Conservation (phyloP, 495 filamentous ascomycete species). For the Daldinia decipiens region DNA sequence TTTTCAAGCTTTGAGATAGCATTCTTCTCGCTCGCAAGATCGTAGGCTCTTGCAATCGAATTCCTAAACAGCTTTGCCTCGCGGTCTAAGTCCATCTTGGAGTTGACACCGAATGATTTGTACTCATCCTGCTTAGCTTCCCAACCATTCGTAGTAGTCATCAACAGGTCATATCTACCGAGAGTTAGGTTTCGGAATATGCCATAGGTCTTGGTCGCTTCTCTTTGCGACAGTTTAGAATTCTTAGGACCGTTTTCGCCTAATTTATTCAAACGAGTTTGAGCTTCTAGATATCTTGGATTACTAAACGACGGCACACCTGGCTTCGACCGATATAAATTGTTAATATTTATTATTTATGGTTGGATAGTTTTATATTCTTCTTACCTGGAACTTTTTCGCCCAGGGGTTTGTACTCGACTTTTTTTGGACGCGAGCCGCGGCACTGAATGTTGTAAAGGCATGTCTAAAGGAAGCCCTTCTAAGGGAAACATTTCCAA, state of each 20-base stretch:
- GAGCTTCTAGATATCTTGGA: not conserved
- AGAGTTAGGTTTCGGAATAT: conserved; percentile 31
- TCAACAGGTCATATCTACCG: conserved; percentile 20
- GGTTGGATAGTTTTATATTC: not conserved
- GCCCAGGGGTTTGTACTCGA: not conserved
- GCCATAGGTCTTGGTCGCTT: conserved; percentile 26
- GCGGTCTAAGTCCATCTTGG: conserved; percentile 45
- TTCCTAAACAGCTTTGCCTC: conserved; percentile 52
- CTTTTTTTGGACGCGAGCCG: not conserved
- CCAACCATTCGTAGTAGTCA: conserved; percentile 20
- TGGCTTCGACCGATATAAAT: not conserved
- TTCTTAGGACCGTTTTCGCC: not conserved
- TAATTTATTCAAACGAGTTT: not conserved
- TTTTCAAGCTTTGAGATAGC: conserved; percentile 52
- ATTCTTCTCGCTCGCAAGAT: conserved; percentile 46
- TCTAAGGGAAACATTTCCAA: not conserved
- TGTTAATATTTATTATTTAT: not conserved
- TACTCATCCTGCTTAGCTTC: conserved; percentile 39
- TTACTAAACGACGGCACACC: too few relatives aligned
- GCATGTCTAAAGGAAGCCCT: conserved; percentile 11
- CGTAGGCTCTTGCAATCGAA: conserved; percentile 50
- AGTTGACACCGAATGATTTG: conserved; percentile 47
- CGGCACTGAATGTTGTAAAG: conserved; percentile 30
- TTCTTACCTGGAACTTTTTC: not conserved
- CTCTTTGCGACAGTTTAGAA: not conserved